Conservation (phyloP, 176 grass and related monocot species). For the Rhynchospora tenuis region DNA sequence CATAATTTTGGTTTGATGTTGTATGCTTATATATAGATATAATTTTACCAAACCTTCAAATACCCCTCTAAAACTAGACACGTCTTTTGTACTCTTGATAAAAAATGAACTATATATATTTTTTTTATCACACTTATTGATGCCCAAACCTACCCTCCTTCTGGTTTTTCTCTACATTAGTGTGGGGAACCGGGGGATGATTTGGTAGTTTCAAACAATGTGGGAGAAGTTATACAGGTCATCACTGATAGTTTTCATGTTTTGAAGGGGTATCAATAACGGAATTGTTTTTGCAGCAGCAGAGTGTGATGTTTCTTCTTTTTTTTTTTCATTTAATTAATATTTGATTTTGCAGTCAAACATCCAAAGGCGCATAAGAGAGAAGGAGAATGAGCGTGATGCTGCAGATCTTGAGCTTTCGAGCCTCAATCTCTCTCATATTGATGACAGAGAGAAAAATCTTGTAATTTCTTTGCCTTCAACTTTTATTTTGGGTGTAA, state of each 20-base stretch:
- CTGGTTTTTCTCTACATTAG: not conserved
- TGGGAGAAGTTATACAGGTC: not conserved
- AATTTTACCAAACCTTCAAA: not conserved
- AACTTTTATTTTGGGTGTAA: not conserved
- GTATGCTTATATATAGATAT: not conserved
- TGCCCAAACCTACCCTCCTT: not conserved
- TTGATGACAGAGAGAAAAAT: conserved; percentile 75
- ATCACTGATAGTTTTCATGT: not conserved
- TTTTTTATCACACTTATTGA: not conserved
- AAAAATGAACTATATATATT: not conserved
- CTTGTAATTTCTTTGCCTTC: conserved; percentile 38
- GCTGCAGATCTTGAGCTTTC: conserved; percentile 64
- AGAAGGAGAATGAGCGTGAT: conserved; percentile 80
- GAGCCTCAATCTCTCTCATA: conserved; percentile 67
- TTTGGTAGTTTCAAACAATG: not conserved
- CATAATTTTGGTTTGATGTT: conserved; percentile 2
- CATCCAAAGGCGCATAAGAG: conserved; percentile 61
- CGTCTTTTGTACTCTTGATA: not conserved
- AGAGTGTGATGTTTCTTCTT: not conserved
- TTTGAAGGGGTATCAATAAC: not conserved
- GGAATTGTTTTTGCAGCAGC: not conserved
- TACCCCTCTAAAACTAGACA: not conserved
- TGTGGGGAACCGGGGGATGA: not conserved
- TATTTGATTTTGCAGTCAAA: conserved; percentile 44
- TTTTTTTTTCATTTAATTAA: not conserved